phyloP scores from a whole-genome alignment of 2,329 filamentous ascomycete species.

The Colletotrichum higginsianum region DNA sequence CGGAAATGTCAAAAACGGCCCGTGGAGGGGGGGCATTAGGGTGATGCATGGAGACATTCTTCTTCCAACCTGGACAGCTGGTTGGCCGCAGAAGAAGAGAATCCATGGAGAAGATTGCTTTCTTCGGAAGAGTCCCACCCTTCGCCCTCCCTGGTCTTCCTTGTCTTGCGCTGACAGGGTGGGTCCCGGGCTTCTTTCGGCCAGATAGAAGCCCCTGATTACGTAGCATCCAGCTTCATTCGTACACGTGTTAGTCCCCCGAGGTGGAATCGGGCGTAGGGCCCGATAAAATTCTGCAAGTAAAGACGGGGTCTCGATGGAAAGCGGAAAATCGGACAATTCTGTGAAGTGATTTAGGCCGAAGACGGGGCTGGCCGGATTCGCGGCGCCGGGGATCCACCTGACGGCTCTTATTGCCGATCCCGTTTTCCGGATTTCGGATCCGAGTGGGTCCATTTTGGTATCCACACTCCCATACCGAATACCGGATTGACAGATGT shows the following conservation, averaged over 20 bases:
- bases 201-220: slow-evolving; percentile 31
- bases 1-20: slow-evolving; percentile 35
- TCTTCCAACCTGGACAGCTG: neutral
- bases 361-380: neutral
- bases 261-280: neutral
- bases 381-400: neutral
- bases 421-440: neutral
- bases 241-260: slow-evolving; percentile 9
- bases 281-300: neutral
- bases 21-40: slow-evolving; percentile 11
- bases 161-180: slow-evolving; percentile 2
- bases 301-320: neutral
- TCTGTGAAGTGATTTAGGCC: neutral
- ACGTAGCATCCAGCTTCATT: slow-evolving; percentile 30
- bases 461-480: neutral
- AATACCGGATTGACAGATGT: neutral
- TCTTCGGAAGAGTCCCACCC: slow-evolving; percentile 1
- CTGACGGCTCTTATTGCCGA: too few relatives aligned
- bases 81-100: slow-evolving; percentile 22
- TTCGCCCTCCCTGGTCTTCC: neutral
- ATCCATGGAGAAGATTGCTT: slow-evolving; percentile 17
- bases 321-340: neutral
- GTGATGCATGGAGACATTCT: slow-evolving; percentile 17
- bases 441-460: too few relatives aligned
- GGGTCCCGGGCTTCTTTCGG: slow-evolving; percentile 24